Evolutionary conservation across 495 filamentous ascomycete genomes (phyloP).

Genomic region (Saxophila tyrrhenica): DNA sequence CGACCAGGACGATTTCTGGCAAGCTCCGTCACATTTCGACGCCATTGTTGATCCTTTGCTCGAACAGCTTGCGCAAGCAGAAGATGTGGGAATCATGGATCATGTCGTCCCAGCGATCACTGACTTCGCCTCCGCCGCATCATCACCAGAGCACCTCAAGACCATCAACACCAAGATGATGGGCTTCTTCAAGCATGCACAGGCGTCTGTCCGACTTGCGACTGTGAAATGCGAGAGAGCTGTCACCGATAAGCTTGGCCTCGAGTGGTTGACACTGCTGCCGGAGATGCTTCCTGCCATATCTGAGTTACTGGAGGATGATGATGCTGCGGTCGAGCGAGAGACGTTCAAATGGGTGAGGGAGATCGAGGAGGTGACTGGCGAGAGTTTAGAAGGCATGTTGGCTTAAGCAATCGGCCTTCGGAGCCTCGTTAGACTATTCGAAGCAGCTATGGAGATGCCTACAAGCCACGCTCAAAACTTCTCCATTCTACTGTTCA

Average conservation of each 20-base stretch:
- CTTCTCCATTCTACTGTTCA: too few relatives aligned
- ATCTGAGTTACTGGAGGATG: conserved; percentile 88
- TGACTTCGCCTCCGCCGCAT: conserved; percentile 65
- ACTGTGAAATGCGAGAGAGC: conserved; percentile 68
- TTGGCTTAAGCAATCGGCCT: conserved; percentile 30
- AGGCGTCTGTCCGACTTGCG: conserved; percentile 55
- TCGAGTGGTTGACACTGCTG: conserved; percentile 82
- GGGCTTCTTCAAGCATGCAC: conserved; percentile 60
- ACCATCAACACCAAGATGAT: conserved; percentile 66
- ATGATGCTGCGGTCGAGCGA: conserved; percentile 80
- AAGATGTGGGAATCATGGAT: conserved; percentile 22
- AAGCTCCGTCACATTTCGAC: conserved; percentile 72
- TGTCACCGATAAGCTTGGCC: conserved; percentile 65
- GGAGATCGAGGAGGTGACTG: conserved; percentile 73
- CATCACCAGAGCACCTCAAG: conserved; percentile 81
- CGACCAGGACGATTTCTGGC: conserved; percentile 83
- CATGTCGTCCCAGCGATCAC: conserved; percentile 47
- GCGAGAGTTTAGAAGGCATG: conserved; percentile 82
- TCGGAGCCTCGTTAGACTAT: not conserved
- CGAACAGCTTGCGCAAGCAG: conserved; percentile 41
- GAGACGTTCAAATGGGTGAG: conserved; percentile 80
- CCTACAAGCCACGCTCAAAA: too few relatives aligned
- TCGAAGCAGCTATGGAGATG: too few relatives aligned
- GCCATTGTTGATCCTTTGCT: conserved; percentile 57
- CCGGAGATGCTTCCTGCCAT: conserved; percentile 94